Evolutionary conservation across 768 basidiomycete species (phyloP).

Genomic region (Amanita jacksonii): DNA sequence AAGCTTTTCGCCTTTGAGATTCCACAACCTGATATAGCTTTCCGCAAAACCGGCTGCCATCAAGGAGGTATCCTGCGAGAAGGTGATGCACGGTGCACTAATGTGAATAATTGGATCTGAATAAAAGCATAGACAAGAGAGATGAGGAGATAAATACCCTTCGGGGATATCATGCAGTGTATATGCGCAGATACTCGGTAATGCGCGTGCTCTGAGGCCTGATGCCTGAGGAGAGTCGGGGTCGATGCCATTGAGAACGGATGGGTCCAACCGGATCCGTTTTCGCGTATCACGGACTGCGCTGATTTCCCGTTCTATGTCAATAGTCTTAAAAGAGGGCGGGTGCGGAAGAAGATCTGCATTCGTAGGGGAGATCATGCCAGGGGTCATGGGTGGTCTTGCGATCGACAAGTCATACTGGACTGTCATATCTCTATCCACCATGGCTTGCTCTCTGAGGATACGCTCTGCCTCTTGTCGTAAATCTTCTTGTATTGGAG

Average conservation of each 20-base stretch:
- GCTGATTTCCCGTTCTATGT: slow-evolving; percentile 87
- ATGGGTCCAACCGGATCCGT: slow-evolving; percentile 84
- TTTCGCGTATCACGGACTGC: slow-evolving; percentile 84
- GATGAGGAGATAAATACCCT: slow-evolving; percentile 46
- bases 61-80: slow-evolving; percentile 84
- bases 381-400: slow-evolving; percentile 40
- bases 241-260: slow-evolving; percentile 47
- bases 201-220: slow-evolving; percentile 48
- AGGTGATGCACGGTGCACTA: slow-evolving; percentile 79
- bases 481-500: slow-evolving; percentile 72
- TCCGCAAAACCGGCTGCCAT: slow-evolving; percentile 95
- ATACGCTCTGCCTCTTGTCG: slow-evolving; percentile 72
- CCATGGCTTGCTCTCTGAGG: slow-evolving; percentile 71
- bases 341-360: slow-evolving; percentile 77
- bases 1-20: slow-evolving; percentile 84
- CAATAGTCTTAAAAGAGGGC: slow-evolving; percentile 70
- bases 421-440: slow-evolving; percentile 57
- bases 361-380: slow-evolving; percentile 54
- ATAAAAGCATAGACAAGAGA: slow-evolving; percentile 6
- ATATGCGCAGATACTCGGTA: slow-evolving; percentile 93
- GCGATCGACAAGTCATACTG: slow-evolving; percentile 55
- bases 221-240: slow-evolving; percentile 48
- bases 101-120: not conserved
- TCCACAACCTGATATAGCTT: slow-evolving; percentile 94
- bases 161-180: slow-evolving; percentile 94